phyloP scores from a whole-genome alignment of 2,329 filamentous ascomycete species.

The Talaromyces funiculosus region DNA sequence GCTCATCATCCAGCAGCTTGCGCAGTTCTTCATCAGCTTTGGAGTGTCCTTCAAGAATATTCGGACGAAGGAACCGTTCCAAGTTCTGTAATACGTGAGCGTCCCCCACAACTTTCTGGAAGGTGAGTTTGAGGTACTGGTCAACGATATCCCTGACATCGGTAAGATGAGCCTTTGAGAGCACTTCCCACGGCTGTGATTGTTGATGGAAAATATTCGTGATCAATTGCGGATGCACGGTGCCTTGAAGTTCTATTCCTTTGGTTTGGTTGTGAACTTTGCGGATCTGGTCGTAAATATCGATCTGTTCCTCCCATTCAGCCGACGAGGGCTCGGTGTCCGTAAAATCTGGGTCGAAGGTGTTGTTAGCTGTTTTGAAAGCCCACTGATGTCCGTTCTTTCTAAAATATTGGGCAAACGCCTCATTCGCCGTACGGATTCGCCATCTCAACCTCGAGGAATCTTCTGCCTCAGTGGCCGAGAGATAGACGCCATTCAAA shows the following conservation, averaged over 20 bases:
- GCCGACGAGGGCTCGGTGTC: not conserved
- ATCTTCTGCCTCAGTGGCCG: constrained; percentile 11
- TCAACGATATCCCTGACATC: not conserved
- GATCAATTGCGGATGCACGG: constrained; percentile 19
- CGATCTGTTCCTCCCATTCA: not conserved
- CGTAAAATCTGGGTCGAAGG: constrained; percentile 7
- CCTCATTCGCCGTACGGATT: not conserved
- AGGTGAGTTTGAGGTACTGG: not conserved
- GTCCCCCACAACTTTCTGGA: constrained; percentile 9
- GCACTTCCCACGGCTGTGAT: constrained; percentile 15
- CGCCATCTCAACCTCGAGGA: not conserved
- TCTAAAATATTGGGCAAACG: not conserved
- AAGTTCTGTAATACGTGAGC: constrained; percentile 28
- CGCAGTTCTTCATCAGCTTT: constrained; percentile 42
- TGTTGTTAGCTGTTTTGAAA: constrained; percentile 12
- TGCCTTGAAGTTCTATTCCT: constrained; percentile 20
- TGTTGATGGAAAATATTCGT: constrained; percentile 19
- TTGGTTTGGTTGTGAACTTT: constrained; percentile 16
- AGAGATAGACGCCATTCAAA: constrained; percentile 16
- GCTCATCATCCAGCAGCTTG: constrained; percentile 50
- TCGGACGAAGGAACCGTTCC: constrained; percentile 29
- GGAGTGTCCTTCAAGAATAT: not conserved
- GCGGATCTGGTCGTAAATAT: constrained; percentile 20
- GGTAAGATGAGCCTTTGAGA: not conserved
- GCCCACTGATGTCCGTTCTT: not conserved